phyloP scores from a whole-genome alignment of 2,329 filamentous ascomycete genomes.

The Neofusicoccum umdonicola region DNA sequence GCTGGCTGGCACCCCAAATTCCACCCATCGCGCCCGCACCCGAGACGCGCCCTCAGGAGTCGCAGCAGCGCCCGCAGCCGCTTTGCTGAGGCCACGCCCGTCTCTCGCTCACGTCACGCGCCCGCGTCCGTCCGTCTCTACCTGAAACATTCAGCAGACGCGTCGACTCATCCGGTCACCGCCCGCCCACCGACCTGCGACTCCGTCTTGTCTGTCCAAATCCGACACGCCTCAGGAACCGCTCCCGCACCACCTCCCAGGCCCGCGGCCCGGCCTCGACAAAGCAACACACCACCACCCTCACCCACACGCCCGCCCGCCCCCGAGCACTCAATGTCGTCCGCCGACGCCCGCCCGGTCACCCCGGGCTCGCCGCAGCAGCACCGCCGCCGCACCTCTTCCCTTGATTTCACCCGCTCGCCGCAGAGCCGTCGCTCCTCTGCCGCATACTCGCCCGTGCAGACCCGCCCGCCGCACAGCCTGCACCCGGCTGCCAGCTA shows the following conservation, averaged over 20 bases:
- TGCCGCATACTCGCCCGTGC: constrained; percentile 45
- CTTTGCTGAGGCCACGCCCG: constrained; percentile 3
- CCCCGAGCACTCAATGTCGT: neutral
- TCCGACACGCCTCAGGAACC: neutral
- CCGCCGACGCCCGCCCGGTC: constrained; percentile 11
- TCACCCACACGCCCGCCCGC: neutral
- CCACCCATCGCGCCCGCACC: neutral
- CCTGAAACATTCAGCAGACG: constrained; percentile 1
- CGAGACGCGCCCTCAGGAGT: neutral
- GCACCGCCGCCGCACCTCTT: constrained; percentile 38
- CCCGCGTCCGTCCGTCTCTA: constrained; percentile 1
- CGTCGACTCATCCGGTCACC: constrained; percentile 1
- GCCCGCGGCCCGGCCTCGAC: constrained; percentile 4
- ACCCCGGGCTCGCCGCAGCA: constrained; percentile 8
- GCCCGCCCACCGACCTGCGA: neutral
- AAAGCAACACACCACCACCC: neutral
- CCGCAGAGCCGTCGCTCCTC: constrained; percentile 39
- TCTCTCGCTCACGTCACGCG: constrained; percentile 15
- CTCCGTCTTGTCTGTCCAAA: neutral
- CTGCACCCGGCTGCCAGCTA: constrained; percentile 17
- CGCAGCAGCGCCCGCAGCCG: neutral
- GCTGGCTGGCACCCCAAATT: neutral
- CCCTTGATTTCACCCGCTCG: constrained; percentile 40
- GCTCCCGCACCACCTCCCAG: neutral
- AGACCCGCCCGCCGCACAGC: constrained; percentile 38